phyloP scores from a whole-genome alignment of 257 asterid genomes.

The Avicennia marina region DNA sequence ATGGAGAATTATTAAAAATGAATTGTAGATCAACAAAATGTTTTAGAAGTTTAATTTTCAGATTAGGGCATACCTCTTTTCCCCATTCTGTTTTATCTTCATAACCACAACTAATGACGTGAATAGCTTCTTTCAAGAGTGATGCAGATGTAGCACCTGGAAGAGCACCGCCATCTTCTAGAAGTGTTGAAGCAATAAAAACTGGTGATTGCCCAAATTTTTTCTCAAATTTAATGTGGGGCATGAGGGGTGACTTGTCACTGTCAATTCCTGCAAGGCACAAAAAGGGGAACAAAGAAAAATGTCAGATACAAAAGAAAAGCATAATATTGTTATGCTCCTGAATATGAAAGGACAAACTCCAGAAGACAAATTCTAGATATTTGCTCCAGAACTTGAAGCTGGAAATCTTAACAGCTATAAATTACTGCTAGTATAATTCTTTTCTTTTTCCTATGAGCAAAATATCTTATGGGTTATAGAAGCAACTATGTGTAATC shows the following conservation, averaged over 20 bases:
- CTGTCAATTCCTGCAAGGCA: conserved; percentile 17
- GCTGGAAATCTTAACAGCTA: no score
- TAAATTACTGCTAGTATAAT: no score
- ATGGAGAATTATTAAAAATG: not conserved
- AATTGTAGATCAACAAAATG: not conserved
- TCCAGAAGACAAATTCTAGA: no score
- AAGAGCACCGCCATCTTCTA: conserved; percentile 41
- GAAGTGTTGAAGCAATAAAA: conserved; percentile 45
- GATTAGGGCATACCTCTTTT: conserved; percentile 33
- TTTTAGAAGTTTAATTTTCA: not conserved
- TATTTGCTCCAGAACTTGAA: no score
- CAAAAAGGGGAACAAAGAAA: no score
- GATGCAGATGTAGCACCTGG: conserved; percentile 25
- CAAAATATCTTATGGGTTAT: no score
- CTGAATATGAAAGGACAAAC: not conserved
- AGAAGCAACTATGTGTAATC: no score
- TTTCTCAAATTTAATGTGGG: conserved; percentile 39
- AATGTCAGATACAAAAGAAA: no score
- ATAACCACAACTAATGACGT: conserved; percentile 55
- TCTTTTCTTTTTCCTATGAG: no score
- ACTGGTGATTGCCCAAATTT: conserved; percentile 51
- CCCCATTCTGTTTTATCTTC: conserved; percentile 79
- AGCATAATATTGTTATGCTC: not conserved
- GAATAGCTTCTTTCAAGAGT: conserved; percentile 45
- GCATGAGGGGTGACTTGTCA: conserved; percentile 23